Percentiles rank a stretch among this genome's conserved stretches.
These are phyloP conservation scores for Flaveria linearis DNA, from an alignment of 129 eudicot species.

Conservation along the genomic window DNA sequence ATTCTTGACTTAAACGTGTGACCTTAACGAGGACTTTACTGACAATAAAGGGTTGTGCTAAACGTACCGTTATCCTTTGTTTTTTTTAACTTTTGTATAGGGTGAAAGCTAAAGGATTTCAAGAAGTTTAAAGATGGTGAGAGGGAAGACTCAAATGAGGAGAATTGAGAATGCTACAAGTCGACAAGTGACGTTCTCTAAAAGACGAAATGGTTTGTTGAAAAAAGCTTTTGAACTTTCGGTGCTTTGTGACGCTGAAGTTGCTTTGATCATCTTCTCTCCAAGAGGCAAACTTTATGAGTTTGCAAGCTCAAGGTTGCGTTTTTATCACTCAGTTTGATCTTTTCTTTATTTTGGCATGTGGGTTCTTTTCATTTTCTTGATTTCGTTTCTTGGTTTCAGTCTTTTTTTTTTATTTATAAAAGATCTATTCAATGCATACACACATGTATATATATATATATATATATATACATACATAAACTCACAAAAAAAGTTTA, in stretches of 20 bases:
- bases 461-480: not conserved
- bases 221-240: slow-evolving; percentile 86
- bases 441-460: not conserved
- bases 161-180: slow-evolving; percentile 92
- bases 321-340: slow-evolving; percentile 24
- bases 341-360: slow-evolving; percentile 14
- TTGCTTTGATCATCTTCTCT: slow-evolving; percentile 83
- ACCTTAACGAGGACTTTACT: not conserved
- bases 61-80: not conserved
- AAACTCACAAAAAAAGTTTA: not conserved
- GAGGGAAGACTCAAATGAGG: slow-evolving; percentile 89
- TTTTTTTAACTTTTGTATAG: not conserved
- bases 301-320: slow-evolving; percentile 81
- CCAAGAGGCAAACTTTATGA: slow-evolving; percentile 90
- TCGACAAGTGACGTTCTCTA: slow-evolving; percentile 84
- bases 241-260: slow-evolving; percentile 90
- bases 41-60: not conserved
- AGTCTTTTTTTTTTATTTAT: not conserved
- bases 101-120: not conserved
- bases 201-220: slow-evolving; percentile 76
- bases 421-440: slow-evolving; percentile 8
- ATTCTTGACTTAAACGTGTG: not conserved
- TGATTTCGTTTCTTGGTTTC: slow-evolving; percentile 5
- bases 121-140: slow-evolving; percentile 51
- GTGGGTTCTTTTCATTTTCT: slow-evolving; percentile 10